These are phyloP conservation scores for Hamamelis virginiana DNA, from an alignment of 164 flowering plant species.

Conservation along the genomic window DNA sequence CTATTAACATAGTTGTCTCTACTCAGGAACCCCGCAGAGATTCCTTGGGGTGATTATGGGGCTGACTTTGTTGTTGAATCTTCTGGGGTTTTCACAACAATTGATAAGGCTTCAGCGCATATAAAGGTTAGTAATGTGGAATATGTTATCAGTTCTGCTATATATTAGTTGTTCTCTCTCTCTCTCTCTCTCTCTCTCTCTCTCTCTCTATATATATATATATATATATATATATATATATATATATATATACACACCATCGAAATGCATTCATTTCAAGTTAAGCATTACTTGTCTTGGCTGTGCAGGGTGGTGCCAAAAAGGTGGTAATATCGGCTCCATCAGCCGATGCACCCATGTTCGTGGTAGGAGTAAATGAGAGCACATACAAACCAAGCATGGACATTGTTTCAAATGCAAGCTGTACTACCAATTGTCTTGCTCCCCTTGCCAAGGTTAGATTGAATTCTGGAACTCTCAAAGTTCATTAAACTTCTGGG, in stretches of 20 bases:
- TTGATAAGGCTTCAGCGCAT: slow-evolving; percentile 80
- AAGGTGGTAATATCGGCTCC: slow-evolving; percentile 98
- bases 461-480: slow-evolving; percentile 3
- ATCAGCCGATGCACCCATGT: slow-evolving; percentile 99
- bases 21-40: slow-evolving; percentile 82
- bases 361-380: slow-evolving; percentile 97
- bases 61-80: slow-evolving; percentile 97
- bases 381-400: slow-evolving; percentile 74
- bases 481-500: background rate
- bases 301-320: slow-evolving; percentile 88
- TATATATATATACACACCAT: too few relatives aligned
- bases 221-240: too few relatives aligned
- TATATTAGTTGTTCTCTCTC: background rate
- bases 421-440: slow-evolving; percentile 97
- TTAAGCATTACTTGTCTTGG: slow-evolving; percentile 10
- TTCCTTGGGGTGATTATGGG: slow-evolving; percentile 93
- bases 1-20: slow-evolving; percentile 1
- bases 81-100: slow-evolving; percentile 90
- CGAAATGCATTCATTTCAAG: background rate
- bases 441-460: slow-evolving; percentile 91
- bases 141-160: background rate
- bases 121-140: slow-evolving; percentile 50
- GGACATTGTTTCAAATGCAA: slow-evolving; percentile 97
- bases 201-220: too few relatives aligned
- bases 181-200: too few relatives aligned